Conservation (phyloP, 2,329 filamentous ascomycete species). For the Colletotrichum liaoningense region DNA sequence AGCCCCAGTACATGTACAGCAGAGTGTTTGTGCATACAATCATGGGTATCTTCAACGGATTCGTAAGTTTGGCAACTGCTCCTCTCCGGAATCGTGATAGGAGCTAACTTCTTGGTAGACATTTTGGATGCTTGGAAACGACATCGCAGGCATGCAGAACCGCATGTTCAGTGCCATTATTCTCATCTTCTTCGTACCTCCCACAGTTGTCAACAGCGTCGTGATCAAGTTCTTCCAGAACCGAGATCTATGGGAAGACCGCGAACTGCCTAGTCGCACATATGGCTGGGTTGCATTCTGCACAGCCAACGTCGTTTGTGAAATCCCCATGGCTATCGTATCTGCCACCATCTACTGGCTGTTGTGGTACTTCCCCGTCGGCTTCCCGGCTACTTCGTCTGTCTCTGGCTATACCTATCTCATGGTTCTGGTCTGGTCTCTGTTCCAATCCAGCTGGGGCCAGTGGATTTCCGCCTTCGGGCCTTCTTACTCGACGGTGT, state of each 20-base stretch:
- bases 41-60: conserved; percentile 82
- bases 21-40: conserved; percentile 80
- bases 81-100: background rate
- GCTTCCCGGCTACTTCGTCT: conserved; percentile 72
- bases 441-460: conserved; percentile 81
- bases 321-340: conserved; percentile 78
- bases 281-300: conserved; percentile 84
- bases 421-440: conserved; percentile 81
- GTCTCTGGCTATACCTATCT: conserved; percentile 81
- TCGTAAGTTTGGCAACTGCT: background rate
- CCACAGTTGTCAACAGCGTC: conserved; percentile 78
- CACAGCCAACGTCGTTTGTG: conserved; percentile 77
- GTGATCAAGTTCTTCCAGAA: conserved; percentile 84
- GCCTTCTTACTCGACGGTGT: conserved; percentile 81
- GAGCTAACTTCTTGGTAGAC: conserved; percentile 58
- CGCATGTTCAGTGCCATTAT: conserved; percentile 79
- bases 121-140: conserved; percentile 76
- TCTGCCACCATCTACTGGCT: conserved; percentile 76
- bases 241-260: conserved; percentile 77
- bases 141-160: conserved; percentile 77
- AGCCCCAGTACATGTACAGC: conserved; percentile 80
- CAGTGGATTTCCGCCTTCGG: conserved; percentile 89
- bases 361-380: conserved; percentile 82
- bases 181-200: conserved; percentile 73
- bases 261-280: conserved; percentile 79